phyloP scores from a whole-genome alignment of 208 protist species.

The Crithidia mellificae region DNA sequence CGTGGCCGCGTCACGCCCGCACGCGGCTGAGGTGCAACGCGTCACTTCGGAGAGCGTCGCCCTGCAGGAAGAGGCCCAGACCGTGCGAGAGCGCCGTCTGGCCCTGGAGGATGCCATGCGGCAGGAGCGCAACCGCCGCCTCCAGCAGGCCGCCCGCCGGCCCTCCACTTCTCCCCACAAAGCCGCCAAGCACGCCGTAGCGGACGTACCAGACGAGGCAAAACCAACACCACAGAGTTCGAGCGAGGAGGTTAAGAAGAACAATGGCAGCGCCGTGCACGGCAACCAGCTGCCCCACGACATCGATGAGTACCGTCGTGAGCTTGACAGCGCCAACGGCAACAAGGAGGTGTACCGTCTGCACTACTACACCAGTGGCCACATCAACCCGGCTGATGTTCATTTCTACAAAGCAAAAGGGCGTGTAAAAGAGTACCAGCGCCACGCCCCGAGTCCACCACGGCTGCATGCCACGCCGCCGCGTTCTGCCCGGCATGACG shows the following conservation, averaged over 20 bases:
- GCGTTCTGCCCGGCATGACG: not conserved
- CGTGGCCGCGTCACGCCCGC: conserved; percentile 5
- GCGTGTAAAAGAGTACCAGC: conserved; percentile 19
- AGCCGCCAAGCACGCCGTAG: not conserved
- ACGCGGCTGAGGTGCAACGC: conserved; percentile 19
- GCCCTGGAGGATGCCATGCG: conserved; percentile 33
- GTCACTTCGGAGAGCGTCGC: conserved; percentile 13
- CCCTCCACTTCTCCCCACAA: not conserved
- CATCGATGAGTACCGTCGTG: conserved; percentile 29
- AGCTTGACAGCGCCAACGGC: conserved; percentile 23
- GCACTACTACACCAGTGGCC: conserved; percentile 26
- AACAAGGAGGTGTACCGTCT: conserved; percentile 11
- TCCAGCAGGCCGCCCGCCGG: conserved; percentile 13
- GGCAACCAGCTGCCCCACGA: not conserved
- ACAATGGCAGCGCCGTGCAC: not conserved
- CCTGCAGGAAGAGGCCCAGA: conserved; percentile 9
- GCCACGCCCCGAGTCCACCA: conserved; percentile 19
- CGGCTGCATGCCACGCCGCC: not conserved
- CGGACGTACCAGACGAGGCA: not conserved
- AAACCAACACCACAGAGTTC: not conserved
- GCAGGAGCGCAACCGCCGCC: conserved; percentile 26
- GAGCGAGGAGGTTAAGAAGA: not conserved
- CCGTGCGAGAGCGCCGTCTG: conserved; percentile 12
- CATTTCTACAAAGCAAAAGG: conserved; percentile 26
- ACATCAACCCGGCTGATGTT: conserved; percentile 28